Base-by-base conservation (phyloP, 1,139 yeast species). In the Kazachstania sp. region DNA sequence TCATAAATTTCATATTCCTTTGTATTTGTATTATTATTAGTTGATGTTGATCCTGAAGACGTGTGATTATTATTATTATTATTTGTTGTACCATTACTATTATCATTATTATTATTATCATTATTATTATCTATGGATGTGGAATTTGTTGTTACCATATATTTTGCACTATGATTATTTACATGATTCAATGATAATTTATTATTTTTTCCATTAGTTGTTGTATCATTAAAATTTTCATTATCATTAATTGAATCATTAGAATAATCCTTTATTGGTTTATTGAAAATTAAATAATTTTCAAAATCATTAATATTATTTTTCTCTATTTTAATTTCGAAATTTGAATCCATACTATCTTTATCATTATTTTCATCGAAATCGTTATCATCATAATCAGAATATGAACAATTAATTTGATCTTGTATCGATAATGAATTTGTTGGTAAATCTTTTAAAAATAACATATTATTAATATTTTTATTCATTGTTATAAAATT, bases 1-100 rank as follows among this genome's bases (percentile, higher is more conserved):
- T 60, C 65, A 38, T 37, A 50, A n/a, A 59, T 41, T 38, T 60
- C 58, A 13, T 45, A 35, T 11, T 48, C 56, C 44, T 56, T 58
- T 19, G 47, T 44, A n/a, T 30, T 32, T 3, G 15, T 23, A 18
- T 41, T 37, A 31, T 45, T 45, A 5, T 30, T 26, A 18, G 30
- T 8, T n/a, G 12, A n/a, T 4, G 20, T n/a, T n/a, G n/a, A n/a
- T n/a, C n/a, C n/a, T n/a, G n/a, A n/a, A n/a, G n/a, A n/a, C n/a
- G n/a, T n/a, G n/a, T n/a, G n/a, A n/a, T n/a, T n/a, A n/a, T n/a
- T n/a, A n/a, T n/a, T n/a, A n/a, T n/a, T n/a, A n/a, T n/a, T n/a
- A n/a, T n/a, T n/a, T n/a, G n/a, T n/a, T n/a, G n/a, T n/a, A n/a
- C n/a, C n/a, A n/a, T n/a, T n/a, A n/a, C n/a, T n/a, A n/a, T n/a